Percentiles rank a stretch among this genome's conserved stretches.
These are phyloP conservation scores for Biscogniauxia mediterranea DNA, from an alignment of 2,329 filamentous ascomycete species.

Conservation along the genomic window DNA sequence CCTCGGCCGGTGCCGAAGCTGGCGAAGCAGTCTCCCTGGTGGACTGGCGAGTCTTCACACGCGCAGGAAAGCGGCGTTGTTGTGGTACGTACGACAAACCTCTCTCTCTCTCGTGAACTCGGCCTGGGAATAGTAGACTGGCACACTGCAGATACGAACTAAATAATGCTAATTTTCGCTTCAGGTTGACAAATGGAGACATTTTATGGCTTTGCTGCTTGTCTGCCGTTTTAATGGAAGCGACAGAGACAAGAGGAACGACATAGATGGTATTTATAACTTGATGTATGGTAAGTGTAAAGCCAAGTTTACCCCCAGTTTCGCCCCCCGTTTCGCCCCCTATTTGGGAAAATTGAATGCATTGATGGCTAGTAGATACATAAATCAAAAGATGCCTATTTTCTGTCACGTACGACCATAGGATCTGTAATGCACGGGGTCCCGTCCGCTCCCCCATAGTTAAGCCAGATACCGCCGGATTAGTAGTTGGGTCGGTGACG, in stretches of 20 bases:
- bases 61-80: slow-evolving; percentile 46
- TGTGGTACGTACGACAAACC: slow-evolving; percentile 30
- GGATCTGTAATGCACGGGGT: slow-evolving; percentile 31
- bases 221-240: slow-evolving; percentile 42
- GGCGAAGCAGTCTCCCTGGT: slow-evolving; percentile 37
- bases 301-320: background rate
- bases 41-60: slow-evolving; percentile 37
- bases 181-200: slow-evolving; percentile 41
- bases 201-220: slow-evolving; percentile 43
- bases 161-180: background rate
- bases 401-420: slow-evolving; percentile 32
- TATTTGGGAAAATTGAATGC: background rate
- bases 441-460: slow-evolving; percentile 35
- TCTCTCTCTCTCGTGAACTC: background rate
- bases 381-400: no score
- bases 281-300: slow-evolving; percentile 41
- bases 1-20: slow-evolving; percentile 42
- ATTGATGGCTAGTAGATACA: background rate
- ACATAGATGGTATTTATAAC: slow-evolving; percentile 42
- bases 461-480: slow-evolving; percentile 23
- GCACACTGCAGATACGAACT: background rate
- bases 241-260: slow-evolving; percentile 40
- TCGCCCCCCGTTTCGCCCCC: background rate
- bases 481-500: slow-evolving; percentile 3
- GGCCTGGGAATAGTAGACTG: background rate